Evolutionary conservation across 495 filamentous ascomycete species (phyloP).

Genomic region (Aspergillus indologenus): DNA sequence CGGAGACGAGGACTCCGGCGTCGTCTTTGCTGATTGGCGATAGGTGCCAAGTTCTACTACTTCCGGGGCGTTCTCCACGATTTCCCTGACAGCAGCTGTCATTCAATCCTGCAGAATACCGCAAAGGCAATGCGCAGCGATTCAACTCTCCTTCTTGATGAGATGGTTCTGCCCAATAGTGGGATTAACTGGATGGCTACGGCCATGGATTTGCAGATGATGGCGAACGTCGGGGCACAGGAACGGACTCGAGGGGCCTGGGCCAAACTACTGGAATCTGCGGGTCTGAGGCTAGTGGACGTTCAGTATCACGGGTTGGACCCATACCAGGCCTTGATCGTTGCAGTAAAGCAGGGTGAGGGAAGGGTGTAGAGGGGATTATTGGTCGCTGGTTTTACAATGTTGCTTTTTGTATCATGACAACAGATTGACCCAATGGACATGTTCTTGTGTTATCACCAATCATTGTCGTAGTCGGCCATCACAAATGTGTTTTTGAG

Average conservation of each 20-base stretch:
- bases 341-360: too few species aligned
- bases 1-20: too few species aligned
- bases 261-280: slow-evolving; percentile 31
- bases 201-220: slow-evolving; percentile 32
- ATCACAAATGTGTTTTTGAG: too few species aligned
- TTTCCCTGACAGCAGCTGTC: slow-evolving; percentile 29
- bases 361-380: too few species aligned
- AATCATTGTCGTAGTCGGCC: too few species aligned
- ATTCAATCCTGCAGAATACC: slow-evolving; percentile 31
- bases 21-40: too few species aligned
- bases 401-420: too few species aligned
- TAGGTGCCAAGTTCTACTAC: slow-evolving; percentile 43
- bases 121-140: slow-evolving; percentile 30
- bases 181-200: slow-evolving; percentile 20
- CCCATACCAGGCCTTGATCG: too few species aligned
- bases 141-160: slow-evolving; percentile 39
- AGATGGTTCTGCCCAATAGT: slow-evolving; percentile 32
- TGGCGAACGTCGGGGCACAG: slow-evolving; percentile 26
- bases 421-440: too few species aligned
- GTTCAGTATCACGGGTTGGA: neutral
- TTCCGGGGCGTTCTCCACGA: slow-evolving; percentile 40
- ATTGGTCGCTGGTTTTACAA: too few species aligned
- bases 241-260: slow-evolving; percentile 39
- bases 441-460: too few species aligned
- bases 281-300: slow-evolving; percentile 27